Percentiles rank a stretch among this genome's conserved stretches.
Conservation (phyloP, 2,329 filamentous ascomycete genomes). For the Ambrosiella beaveri region DNA sequence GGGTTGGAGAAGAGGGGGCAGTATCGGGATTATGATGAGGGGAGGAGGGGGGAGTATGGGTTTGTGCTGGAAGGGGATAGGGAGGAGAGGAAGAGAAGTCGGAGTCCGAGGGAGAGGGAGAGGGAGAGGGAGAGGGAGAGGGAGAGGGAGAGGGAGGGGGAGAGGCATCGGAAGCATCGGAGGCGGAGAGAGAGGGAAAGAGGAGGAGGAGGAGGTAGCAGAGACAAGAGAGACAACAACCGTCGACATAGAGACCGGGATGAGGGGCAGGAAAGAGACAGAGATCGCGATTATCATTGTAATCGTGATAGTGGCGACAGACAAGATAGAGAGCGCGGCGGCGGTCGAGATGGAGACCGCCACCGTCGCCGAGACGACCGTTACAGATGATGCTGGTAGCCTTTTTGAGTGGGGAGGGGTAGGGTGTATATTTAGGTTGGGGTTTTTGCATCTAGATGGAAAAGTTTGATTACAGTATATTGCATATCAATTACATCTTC, state of each 20-base stretch:
- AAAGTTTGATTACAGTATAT: too few species aligned
- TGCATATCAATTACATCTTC: too few species aligned
- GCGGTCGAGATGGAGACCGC: too few species aligned
- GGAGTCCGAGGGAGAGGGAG: slow-evolving; percentile 16
- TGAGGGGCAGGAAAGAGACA: slow-evolving; percentile 6
- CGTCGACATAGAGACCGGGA: neutral
- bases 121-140: slow-evolving; percentile 7
- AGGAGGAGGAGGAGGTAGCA: neutral
- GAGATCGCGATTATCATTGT: slow-evolving; percentile 13
- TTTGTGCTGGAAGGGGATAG: slow-evolving; percentile 62
- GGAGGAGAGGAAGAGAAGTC: slow-evolving; percentile 16
- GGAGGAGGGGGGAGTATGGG: slow-evolving; percentile 32
- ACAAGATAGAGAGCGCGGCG: too few species aligned
- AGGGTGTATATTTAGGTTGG: too few species aligned
- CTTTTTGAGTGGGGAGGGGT: too few species aligned
- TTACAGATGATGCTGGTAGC: too few species aligned
- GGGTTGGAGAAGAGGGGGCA: slow-evolving; percentile 81
- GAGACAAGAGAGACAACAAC: neutral
- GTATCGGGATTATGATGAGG: slow-evolving; percentile 47
- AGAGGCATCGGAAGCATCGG: slow-evolving; percentile 16
- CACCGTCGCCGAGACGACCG: too few species aligned
- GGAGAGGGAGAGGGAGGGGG: slow-evolving; percentile 16
- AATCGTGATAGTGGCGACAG: too few species aligned
- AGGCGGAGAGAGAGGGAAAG: neutral
- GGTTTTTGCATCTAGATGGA: too few species aligned